Conservation (phyloP, 805 yeast species). For the Barnettozyma salicaria region DNA sequence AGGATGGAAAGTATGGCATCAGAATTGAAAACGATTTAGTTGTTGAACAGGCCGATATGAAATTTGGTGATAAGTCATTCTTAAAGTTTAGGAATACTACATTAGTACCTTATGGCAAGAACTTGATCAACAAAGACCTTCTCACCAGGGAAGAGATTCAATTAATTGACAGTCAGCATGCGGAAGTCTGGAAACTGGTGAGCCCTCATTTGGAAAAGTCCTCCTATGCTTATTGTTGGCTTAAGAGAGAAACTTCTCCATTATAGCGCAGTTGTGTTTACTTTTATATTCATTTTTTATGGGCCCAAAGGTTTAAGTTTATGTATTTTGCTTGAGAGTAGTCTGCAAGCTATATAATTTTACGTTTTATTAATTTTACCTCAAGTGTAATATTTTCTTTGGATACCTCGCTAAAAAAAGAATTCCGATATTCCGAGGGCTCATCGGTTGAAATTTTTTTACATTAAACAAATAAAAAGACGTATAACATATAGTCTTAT, state of each 20-base stretch:
- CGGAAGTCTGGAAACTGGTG: constrained; percentile 46
- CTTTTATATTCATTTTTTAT: background rate
- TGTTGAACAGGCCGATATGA: constrained; percentile 37
- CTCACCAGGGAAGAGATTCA: constrained; percentile 54
- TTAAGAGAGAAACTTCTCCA: constrained; percentile 47
- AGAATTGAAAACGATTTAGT: constrained; percentile 82
- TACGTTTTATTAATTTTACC: too few species aligned
- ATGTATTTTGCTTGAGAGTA: too few species aligned
- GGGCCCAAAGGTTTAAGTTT: too few species aligned
- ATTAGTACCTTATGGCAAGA: constrained; percentile 74
- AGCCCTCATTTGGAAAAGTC: constrained; percentile 49
- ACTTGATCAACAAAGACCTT: constrained; percentile 56
- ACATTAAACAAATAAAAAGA: too few species aligned
- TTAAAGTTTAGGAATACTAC: constrained; percentile 80
- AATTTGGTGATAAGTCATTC: constrained; percentile 51
- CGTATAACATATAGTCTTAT: too few species aligned
- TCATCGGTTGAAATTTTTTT: constrained; percentile 2
- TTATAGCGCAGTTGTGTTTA: background rate
- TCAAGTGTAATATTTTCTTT: too few species aligned
- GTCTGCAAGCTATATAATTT: too few species aligned
- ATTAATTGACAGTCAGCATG: constrained; percentile 69
- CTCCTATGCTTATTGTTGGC: constrained; percentile 61
- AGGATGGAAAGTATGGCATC: constrained; percentile 85
- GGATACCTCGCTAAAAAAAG: too few species aligned
- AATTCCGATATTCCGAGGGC: constrained; percentile 6